These are phyloP conservation scores for Moesziomyces aphidis DNA, from an alignment of 1,284 basidiomycete genomes.

Conservation along the genomic window DNA sequence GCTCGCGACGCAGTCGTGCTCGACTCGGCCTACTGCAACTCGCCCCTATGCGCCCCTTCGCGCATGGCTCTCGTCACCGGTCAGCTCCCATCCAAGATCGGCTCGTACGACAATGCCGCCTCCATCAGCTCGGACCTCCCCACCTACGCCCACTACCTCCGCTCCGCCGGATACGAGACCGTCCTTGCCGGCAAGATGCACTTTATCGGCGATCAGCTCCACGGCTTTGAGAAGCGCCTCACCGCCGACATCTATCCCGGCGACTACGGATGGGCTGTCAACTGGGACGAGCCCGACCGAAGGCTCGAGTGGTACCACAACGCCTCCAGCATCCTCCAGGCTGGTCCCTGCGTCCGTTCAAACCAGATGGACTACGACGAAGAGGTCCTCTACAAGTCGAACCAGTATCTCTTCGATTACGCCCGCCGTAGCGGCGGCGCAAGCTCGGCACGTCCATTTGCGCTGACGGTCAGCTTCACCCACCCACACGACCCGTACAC, in stretches of 20 bases:
- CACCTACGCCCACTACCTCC: slow-evolving; percentile 37
- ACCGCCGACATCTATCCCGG: slow-evolving; percentile 45
- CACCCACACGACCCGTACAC: slow-evolving; percentile 46
- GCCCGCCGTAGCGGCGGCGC: slow-evolving; percentile 14
- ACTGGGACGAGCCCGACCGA: slow-evolving; percentile 37
- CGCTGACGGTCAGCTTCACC: slow-evolving; percentile 38
- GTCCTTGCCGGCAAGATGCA: slow-evolving; percentile 44
- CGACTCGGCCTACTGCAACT: slow-evolving; percentile 46
- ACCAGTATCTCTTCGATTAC: slow-evolving; percentile 36
- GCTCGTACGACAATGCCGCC: slow-evolving; percentile 33
- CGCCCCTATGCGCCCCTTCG: slow-evolving; percentile 39
- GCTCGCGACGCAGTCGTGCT: slow-evolving; percentile 31
- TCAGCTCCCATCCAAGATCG: slow-evolving; percentile 38
- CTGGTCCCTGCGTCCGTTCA: slow-evolving; percentile 35
- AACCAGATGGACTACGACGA: slow-evolving; percentile 49
- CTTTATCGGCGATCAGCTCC: slow-evolving; percentile 40
- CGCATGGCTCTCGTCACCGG: slow-evolving; percentile 43
- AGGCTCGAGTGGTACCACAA: slow-evolving; percentile 44
- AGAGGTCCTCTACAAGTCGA: slow-evolving; percentile 40
- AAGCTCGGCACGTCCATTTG: slow-evolving; percentile 20
- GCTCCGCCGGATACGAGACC: slow-evolving; percentile 35
- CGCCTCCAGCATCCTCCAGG: slow-evolving; percentile 39
- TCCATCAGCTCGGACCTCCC: slow-evolving; percentile 41
- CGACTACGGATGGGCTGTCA: slow-evolving; percentile 44
- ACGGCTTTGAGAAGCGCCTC: slow-evolving; percentile 40